Base-by-base conservation (phyloP, 352 stramenopile genomes). In the Globisporangium camurandrum region DNA sequence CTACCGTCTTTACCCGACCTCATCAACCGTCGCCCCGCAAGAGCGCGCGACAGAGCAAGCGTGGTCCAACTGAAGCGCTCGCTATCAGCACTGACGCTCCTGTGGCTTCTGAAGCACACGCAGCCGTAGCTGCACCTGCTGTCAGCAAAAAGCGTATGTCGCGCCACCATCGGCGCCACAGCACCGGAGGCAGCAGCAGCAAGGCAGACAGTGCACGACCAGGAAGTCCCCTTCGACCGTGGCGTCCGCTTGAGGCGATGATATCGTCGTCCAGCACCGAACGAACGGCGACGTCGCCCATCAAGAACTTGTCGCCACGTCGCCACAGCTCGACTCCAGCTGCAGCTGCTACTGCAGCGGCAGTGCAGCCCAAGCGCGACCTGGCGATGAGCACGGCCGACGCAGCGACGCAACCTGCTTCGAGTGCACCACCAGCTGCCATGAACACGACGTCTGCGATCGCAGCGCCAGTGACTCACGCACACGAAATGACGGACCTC, bases 401-500 rank as follows among this genome's bases (percentile, higher is more conserved):
- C 14, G 36, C 36, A 19, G 9, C 36, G 2, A 39, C 17, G 33
- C 5, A 12, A n/a, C 5, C 36, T 24, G 16, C 17, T 8, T 16
- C 36, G 1, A 41, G 5, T 11, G 3, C 17, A n/a, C n/a, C n/a
- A n/a, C n/a, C n/a, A n/a, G n/a, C n/a, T n/a, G n/a, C n/a, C n/a
- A n/a, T n/a, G n/a, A n/a, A n/a, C 14, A 22, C 36, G 9, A 24
- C 36, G 20, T n/a, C 36, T 20, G 36, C 14, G 14, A 22, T 12
- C 1, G 36, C 16, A 11, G 38, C 43, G 34, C 30, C 26, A 16
- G 16, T 34, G 37, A 7, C 36, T n/a, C n/a, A n/a, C 9, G n/a
- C 26, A 9, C 37, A 45, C 12, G 51, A 58, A 38, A 39, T 52
- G 16, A 52, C 43, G 36, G 45, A 48, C 20, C 43, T 51, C 27